phyloP scores from a whole-genome alignment of 495 filamentous ascomycete species.

The Aspergillus baeticus region DNA sequence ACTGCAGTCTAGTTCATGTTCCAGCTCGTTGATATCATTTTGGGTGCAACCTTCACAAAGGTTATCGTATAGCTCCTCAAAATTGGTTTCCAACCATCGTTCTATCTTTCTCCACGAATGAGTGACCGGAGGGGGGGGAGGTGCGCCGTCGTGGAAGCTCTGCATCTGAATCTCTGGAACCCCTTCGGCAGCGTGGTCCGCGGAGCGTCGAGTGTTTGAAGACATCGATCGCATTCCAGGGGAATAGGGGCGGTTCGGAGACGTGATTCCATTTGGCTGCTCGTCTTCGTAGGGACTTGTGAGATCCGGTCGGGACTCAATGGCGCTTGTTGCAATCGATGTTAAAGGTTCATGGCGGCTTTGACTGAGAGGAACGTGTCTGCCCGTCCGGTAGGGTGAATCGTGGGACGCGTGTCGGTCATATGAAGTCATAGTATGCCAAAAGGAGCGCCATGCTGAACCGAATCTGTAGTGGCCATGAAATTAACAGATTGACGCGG shows the following conservation, averaged over 20 bases:
- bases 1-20: constrained; percentile 93
- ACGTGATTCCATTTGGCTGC: constrained; percentile 49
- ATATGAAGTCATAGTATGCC: constrained; percentile 91
- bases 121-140: constrained; percentile 79
- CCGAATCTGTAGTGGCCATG: constrained; percentile 47
- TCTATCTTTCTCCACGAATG: constrained; percentile 96
- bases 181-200: constrained; percentile 60
- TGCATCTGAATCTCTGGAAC: constrained; percentile 93
- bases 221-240: constrained; percentile 80
- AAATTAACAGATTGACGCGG: background rate
- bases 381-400: constrained; percentile 80
- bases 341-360: constrained; percentile 71
- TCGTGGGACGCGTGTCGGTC: constrained; percentile 79
- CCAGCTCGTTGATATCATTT: constrained; percentile 96
- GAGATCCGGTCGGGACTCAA: constrained; percentile 75
- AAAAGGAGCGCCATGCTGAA: constrained; percentile 73
- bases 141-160: constrained; percentile 86
- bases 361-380: constrained; percentile 74
- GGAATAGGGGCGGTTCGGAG: constrained; percentile 70
- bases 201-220: constrained; percentile 55
- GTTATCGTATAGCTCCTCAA: constrained; percentile 91
- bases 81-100: constrained; percentile 90
- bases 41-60: constrained; percentile 84
- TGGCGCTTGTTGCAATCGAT: constrained; percentile 73
- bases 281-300: constrained; percentile 74